Evolutionary conservation across 163 green algal species (phyloP).

Genomic region (Chlamydomonas reinhardtii): DNA sequence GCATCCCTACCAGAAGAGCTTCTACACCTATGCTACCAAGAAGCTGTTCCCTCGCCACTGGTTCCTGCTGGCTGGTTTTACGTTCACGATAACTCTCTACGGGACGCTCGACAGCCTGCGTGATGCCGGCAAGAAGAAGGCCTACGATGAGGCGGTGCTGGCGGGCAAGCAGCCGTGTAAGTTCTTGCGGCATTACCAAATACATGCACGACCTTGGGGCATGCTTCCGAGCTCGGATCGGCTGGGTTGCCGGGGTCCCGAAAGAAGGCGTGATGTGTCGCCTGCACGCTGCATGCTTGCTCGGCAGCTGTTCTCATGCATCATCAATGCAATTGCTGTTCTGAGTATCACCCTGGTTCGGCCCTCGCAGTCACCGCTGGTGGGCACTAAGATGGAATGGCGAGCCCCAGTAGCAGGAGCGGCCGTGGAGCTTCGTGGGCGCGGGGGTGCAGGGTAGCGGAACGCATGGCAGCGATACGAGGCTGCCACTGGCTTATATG

Average conservation of each 20-base stretch:
- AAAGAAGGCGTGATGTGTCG: background rate
- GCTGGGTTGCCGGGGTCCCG: too few species aligned
- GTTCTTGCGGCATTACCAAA: background rate
- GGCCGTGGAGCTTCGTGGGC: too few species aligned
- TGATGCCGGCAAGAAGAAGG: constrained; percentile 63
- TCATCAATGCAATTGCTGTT: background rate
- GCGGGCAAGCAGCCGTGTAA: constrained; percentile 68
- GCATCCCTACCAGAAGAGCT: constrained; percentile 72
- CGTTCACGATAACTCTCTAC: constrained; percentile 66
- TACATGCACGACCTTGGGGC: background rate
- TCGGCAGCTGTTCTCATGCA: background rate
- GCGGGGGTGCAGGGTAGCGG: too few species aligned
- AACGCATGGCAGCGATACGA: too few species aligned
- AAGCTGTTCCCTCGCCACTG: constrained; percentile 58
- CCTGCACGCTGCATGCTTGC: background rate
- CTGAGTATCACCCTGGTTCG: too few species aligned
- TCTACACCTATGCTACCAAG: constrained; percentile 62
- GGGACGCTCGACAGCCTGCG: constrained; percentile 59
- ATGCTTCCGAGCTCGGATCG: background rate
- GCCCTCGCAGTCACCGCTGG: constrained; percentile 39
- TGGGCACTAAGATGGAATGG: constrained; percentile 28
- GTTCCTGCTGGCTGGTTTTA: constrained; percentile 58
- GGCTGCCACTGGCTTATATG: too few species aligned
- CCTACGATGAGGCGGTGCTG: constrained; percentile 67
- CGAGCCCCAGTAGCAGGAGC: too few species aligned